Conservation (phyloP, 148 eudicot genomes). For the Nyssa sinensis region DNA sequence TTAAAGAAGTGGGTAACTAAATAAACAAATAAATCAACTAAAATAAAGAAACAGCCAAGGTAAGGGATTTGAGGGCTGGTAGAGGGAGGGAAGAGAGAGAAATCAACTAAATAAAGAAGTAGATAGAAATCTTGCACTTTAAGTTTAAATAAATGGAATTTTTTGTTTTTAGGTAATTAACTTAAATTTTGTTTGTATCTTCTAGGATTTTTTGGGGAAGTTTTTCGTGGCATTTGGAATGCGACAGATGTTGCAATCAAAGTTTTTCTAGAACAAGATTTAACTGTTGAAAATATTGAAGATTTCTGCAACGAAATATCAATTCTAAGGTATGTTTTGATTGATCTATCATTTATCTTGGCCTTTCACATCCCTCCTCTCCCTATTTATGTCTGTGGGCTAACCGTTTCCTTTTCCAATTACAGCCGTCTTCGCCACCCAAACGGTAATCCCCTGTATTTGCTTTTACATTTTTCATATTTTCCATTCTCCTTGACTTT, state of each 20-base stretch:
- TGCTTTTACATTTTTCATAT: too few species aligned
- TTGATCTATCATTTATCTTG: background rate
- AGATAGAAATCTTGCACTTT: background rate
- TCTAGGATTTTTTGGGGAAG: conserved; percentile 41
- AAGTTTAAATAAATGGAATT: background rate
- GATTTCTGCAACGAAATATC: conserved; percentile 41
- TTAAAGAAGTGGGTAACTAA: too few species aligned
- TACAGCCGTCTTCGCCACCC: conserved; percentile 47
- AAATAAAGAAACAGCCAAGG: too few species aligned
- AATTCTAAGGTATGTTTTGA: conserved; percentile 26
- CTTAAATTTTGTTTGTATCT: background rate
- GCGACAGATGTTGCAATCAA: conserved; percentile 40
- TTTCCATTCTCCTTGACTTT: too few species aligned
- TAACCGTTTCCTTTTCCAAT: conserved; percentile 12
- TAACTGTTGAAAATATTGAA: conserved; percentile 34
- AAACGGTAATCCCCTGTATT: conserved; percentile 33
- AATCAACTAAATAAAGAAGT: too few species aligned
- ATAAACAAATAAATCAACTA: too few species aligned
- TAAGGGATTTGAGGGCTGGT: too few species aligned
- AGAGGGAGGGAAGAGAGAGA: too few species aligned
- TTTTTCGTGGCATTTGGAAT: conserved; percentile 40
- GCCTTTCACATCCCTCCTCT: background rate
- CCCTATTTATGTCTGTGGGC: background rate
- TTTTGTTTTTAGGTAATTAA: background rate
- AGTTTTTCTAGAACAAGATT: conserved; percentile 38